Conservation (phyloP, 495 filamentous ascomycete species). For the Chaetomidium leptoderma region DNA sequence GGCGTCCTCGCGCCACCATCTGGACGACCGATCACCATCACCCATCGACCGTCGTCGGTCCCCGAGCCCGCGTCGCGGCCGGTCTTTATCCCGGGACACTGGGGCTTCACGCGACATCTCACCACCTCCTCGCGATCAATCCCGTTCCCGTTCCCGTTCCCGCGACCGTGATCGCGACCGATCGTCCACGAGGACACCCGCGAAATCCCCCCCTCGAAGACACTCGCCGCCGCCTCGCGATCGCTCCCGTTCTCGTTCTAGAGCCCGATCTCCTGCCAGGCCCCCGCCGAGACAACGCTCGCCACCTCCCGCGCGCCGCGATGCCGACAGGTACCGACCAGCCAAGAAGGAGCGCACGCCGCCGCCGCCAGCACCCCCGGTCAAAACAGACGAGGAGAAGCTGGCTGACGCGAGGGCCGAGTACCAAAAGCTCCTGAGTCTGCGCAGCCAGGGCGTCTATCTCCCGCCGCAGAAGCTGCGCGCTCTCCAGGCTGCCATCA, state of each 20-base stretch:
- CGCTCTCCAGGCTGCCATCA: slow-evolving; percentile 92
- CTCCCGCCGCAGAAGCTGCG: slow-evolving; percentile 88
- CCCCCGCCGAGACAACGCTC: slow-evolving; percentile 26
- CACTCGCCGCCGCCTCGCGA: slow-evolving; percentile 3
- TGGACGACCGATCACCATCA: slow-evolving; percentile 14
- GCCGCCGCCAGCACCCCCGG: slow-evolving; percentile 49
- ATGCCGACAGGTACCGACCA: slow-evolving; percentile 45
- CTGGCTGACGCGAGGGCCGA: slow-evolving; percentile 75
- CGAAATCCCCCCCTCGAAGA: neutral
- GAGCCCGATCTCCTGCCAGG: slow-evolving; percentile 18
- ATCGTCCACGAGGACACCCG: slow-evolving; percentile 4
- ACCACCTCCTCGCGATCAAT: neutral
- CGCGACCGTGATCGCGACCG: slow-evolving; percentile 9
- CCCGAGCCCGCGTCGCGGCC: slow-evolving; percentile 10
- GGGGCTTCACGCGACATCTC: neutral
- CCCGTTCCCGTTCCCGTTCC: no score
- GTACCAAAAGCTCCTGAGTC: slow-evolving; percentile 82
- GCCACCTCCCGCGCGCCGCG: slow-evolving; percentile 30
- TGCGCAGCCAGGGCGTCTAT: slow-evolving; percentile 92
- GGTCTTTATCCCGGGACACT: slow-evolving; percentile 3
- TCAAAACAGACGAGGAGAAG: slow-evolving; percentile 77
- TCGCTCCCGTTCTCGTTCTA: slow-evolving; percentile 14
- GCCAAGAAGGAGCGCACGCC: slow-evolving; percentile 34
- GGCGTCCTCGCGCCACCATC: slow-evolving; percentile 24
- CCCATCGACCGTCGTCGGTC: slow-evolving; percentile 7